Conservation (phyloP, 495 filamentous ascomycete genomes). For the Penicillium simplicissimum region DNA sequence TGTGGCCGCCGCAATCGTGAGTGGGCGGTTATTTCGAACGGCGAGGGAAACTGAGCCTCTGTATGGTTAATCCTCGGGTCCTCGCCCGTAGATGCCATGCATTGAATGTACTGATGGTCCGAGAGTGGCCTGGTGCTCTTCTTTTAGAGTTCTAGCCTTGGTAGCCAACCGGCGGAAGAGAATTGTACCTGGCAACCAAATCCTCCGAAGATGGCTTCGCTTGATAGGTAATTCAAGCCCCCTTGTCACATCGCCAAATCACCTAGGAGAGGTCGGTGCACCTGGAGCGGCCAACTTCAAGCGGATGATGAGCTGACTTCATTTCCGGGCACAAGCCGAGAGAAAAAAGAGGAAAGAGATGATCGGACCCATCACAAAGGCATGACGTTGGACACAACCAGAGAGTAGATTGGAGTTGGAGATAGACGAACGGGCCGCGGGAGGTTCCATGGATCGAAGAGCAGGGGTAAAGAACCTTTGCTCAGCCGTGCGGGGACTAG, state of each 20-base stretch:
- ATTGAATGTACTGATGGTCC: background rate
- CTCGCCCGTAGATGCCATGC: background rate
- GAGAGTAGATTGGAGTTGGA: constrained; percentile 15
- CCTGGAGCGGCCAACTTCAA: background rate
- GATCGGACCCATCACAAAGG: constrained; percentile 17
- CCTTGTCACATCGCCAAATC: background rate
- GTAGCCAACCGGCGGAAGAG: background rate
- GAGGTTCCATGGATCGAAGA: constrained; percentile 3
- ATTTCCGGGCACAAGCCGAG: background rate
- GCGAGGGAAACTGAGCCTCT: background rate
- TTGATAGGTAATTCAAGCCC: background rate
- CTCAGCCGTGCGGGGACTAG: background rate
- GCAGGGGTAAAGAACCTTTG: background rate
- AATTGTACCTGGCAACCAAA: background rate
- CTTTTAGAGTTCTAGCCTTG: background rate
- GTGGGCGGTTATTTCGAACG: constrained; percentile 6
- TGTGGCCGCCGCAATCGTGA: constrained; percentile 10
- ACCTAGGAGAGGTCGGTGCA: too few relatives aligned
- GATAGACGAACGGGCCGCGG: constrained; percentile 20
- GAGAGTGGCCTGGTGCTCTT: background rate
- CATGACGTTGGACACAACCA: constrained; percentile 4
- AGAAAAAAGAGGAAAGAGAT: background rate
- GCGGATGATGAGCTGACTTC: background rate
- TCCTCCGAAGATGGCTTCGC: background rate
- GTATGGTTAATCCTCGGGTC: constrained; percentile 4